Evolutionary conservation across 2,329 filamentous ascomycete genomes (phyloP), one percentile per base, ranked within the genome.

Genomic region (Exophiala bonariae): DNA sequence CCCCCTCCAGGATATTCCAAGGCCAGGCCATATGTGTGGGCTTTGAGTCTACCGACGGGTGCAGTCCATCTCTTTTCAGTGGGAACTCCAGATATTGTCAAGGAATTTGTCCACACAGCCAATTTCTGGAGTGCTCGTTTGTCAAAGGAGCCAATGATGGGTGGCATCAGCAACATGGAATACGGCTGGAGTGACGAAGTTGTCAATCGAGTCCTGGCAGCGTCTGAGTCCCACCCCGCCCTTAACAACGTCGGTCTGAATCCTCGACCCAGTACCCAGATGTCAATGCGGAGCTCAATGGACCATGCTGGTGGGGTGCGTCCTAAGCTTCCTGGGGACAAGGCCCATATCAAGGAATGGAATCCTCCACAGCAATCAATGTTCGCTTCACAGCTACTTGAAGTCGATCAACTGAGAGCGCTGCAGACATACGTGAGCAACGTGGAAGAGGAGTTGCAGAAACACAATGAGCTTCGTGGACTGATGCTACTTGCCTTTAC

Each of bases 61-160:
- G 92, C 92, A 1, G 91, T 99, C 1, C 93, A 99, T 65, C 78
- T 99, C n/a, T 99, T 99, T 78, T 91, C 97, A 63, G 93, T 93
- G 39, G 93, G 93, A 46, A 99, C 93, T 1, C 83, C 89, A 0
- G 93, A 99, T 60, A 96, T 97, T 60, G 87, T 91, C 59, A 86
- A 87, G 59, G 93, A 99, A 65, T 99, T 96, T 61, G 91, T 97
- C 42, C 85, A 82, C 14, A 95, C 91, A 1, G 89, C 89, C 60
- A 99, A 99, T 69, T 99, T 97, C 70, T 99, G 93, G 93, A 93
- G 89, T 62, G 92, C 93, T 2, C 82, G 93, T 41, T 77, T 97
- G 23, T 96, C 90, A 62, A 96, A 95, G 53, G 90, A 97, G 63
- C 93, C 93, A 2, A 74, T 99, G 23, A 81, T 92, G 26, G 93